Evolutionary conservation across 768 basidiomycete species (phyloP).

Genomic region (Porpolomopsis calyptriformis): DNA sequence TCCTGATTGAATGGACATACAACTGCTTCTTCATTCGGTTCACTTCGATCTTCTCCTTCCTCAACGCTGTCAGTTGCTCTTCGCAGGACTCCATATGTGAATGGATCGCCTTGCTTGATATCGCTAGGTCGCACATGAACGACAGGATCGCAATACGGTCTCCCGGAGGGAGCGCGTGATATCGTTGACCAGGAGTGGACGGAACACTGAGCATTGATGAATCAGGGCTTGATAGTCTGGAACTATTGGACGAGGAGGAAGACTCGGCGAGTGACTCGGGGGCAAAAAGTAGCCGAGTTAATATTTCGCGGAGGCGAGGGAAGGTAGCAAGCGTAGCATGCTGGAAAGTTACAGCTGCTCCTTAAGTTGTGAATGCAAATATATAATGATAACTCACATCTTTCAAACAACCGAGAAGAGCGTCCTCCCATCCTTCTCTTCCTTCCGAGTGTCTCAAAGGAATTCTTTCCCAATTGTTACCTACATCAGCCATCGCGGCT

Average conservation of each 20-base stretch:
- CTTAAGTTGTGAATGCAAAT: constrained; percentile 2
- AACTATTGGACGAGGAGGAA: constrained; percentile 34
- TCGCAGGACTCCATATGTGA: constrained; percentile 86
- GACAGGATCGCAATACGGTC: constrained; percentile 80
- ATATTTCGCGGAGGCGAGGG: constrained; percentile 57
- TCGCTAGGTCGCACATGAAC: constrained; percentile 83
- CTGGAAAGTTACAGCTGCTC: constrained; percentile 26
- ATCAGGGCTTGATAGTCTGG: constrained; percentile 38
- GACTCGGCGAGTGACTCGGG: constrained; percentile 40
- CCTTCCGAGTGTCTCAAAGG: constrained; percentile 63
- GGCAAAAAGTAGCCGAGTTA: constrained; percentile 65
- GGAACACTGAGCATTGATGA: constrained; percentile 29
- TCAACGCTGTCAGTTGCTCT: constrained; percentile 76
- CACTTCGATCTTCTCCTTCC: constrained; percentile 94
- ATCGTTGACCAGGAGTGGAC: constrained; percentile 56
- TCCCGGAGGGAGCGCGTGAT: constrained; percentile 56
- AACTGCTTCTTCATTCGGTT: constrained; percentile 82
- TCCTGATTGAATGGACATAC: constrained; percentile 39
- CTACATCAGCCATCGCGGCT: constrained; percentile 63
- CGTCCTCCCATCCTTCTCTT: constrained; percentile 86
- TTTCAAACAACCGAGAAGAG: constrained; percentile 78
- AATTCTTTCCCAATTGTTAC: constrained; percentile 80
- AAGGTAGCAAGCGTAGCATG: constrained; percentile 66
- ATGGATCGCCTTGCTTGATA: constrained; percentile 84
- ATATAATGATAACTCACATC: constrained; percentile 49